phyloP scores from a whole-genome alignment of 179 eudicot species.

The Beta macrorhiza region DNA sequence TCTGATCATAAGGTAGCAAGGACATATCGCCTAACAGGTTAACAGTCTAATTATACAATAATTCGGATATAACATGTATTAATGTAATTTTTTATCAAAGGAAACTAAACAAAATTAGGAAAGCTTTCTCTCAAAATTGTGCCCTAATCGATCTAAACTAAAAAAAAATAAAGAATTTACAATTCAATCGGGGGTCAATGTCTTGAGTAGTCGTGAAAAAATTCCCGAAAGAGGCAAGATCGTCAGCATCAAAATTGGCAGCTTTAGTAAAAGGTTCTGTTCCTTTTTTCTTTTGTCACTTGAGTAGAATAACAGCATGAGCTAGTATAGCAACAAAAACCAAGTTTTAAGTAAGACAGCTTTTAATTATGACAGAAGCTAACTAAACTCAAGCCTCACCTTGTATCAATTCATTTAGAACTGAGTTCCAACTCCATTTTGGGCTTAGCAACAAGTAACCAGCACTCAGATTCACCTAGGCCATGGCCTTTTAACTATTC shows the following conservation, averaged over 20 bases:
- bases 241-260: too few relatives aligned
- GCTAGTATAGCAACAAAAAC: not conserved
- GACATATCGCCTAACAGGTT: constrained; percentile 1
- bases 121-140: too few relatives aligned
- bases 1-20: not conserved
- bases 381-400: not conserved
- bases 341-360: not conserved
- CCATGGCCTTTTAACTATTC: not conserved
- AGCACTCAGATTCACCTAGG: not conserved
- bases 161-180: too few relatives aligned
- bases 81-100: too few relatives aligned
- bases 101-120: too few relatives aligned
- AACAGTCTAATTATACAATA: not conserved
- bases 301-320: not conserved
- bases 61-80: not conserved
- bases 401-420: not conserved
- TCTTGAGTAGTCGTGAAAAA: too few relatives aligned
- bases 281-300: not conserved
- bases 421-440: not conserved
- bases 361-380: not conserved
- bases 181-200: too few relatives aligned
- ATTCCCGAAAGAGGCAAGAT: too few relatives aligned
- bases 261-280: not conserved
- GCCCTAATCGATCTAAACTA: too few relatives aligned
- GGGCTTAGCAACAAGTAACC: not conserved